These are phyloP conservation scores for Clonostachys byssicola DNA, from an alignment of 2,329 filamentous ascomycete genomes.

Conservation along the genomic window DNA sequence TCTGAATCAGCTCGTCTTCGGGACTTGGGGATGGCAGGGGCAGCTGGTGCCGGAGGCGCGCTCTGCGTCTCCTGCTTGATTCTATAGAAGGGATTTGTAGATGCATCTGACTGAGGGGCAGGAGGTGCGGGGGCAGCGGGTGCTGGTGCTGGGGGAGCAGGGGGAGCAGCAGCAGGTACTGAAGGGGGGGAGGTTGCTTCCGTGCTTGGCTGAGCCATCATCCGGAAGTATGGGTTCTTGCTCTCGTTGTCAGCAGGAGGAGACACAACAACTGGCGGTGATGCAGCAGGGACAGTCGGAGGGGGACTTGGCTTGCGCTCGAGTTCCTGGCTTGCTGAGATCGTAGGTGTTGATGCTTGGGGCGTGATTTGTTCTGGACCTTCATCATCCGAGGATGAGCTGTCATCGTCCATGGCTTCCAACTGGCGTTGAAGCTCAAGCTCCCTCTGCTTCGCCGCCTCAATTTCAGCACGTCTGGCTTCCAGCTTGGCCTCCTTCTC, in stretches of 20 bases:
- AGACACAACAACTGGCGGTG: slow-evolving; percentile 47
- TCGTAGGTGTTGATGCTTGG: slow-evolving; percentile 54
- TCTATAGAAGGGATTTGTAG: slow-evolving; percentile 96
- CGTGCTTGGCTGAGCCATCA: slow-evolving; percentile 64
- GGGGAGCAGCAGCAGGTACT: slow-evolving; percentile 35
- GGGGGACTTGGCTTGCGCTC: slow-evolving; percentile 49
- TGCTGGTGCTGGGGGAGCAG: slow-evolving; percentile 37
- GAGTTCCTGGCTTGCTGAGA: slow-evolving; percentile 48
- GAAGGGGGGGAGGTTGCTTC: slow-evolving; percentile 43
- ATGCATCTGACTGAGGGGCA: slow-evolving; percentile 44
- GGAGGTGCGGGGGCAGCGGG: slow-evolving; percentile 36
- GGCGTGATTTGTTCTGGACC: slow-evolving; percentile 66
- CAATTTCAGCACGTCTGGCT: slow-evolving; percentile 84
- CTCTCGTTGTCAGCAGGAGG: slow-evolving; percentile 68
- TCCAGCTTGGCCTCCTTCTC: slow-evolving; percentile 84
- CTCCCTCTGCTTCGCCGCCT: slow-evolving; percentile 85
- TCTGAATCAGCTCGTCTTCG: slow-evolving; percentile 59
- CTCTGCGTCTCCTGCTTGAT: slow-evolving; percentile 61
- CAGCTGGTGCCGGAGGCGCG: slow-evolving; percentile 28
- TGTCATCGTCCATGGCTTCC: slow-evolving; percentile 69
- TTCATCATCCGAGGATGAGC: slow-evolving; percentile 60
- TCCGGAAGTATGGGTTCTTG: slow-evolving; percentile 92
- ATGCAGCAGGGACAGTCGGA: slow-evolving; percentile 42
- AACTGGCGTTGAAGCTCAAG: slow-evolving; percentile 85
- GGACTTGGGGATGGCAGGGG: slow-evolving; percentile 41